phyloP scores from a whole-genome alignment of 208 protist genomes.

The Crithidia brevicula region DNA sequence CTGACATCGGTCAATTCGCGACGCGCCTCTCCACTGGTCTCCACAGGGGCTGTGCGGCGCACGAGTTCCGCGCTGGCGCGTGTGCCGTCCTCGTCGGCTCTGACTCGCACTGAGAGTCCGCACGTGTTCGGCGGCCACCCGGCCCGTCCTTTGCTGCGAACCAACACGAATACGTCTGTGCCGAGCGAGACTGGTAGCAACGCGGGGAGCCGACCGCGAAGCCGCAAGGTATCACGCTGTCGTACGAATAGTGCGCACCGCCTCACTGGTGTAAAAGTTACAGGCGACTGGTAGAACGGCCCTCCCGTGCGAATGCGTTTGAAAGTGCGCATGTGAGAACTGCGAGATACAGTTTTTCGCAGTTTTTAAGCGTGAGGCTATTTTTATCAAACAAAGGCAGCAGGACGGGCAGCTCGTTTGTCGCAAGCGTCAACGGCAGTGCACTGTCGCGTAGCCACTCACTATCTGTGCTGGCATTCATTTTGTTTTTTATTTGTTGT shows the following conservation, averaged over 20 bases:
- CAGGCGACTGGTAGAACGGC: constrained; percentile 43
- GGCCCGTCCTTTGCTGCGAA: constrained; percentile 22
- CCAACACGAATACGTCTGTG: constrained; percentile 20
- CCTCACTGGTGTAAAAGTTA: constrained; percentile 36
- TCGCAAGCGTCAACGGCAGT: not conserved
- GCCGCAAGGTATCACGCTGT: constrained; percentile 15
- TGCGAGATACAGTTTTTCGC: no score
- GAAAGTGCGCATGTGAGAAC: not conserved
- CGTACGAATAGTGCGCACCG: constrained; percentile 40
- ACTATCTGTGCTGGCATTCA: not conserved
- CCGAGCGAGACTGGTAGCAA: constrained; percentile 34
- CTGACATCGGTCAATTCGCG: constrained; percentile 31
- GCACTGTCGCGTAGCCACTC: not conserved
- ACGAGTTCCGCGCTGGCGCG: constrained; percentile 12
- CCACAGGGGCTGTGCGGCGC: constrained; percentile 1
- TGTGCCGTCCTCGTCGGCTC: constrained; percentile 23
- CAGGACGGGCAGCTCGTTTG: no score
- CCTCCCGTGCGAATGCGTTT: not conserved
- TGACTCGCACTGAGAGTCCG: constrained; percentile 57
- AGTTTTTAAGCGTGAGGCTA: no score
- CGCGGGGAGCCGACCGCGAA: constrained; percentile 12
- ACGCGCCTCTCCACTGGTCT: constrained; percentile 28
- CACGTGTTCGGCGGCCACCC: constrained; percentile 19
- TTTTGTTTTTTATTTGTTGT: constrained; percentile 24
- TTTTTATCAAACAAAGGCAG: no score